A percentile compares a stretch with the other conserved stretches of the same genome.
phyloP scores from a whole-genome alignment of 2,329 filamentous ascomycete genomes.

The Colletotrichum echinochloae region DNA sequence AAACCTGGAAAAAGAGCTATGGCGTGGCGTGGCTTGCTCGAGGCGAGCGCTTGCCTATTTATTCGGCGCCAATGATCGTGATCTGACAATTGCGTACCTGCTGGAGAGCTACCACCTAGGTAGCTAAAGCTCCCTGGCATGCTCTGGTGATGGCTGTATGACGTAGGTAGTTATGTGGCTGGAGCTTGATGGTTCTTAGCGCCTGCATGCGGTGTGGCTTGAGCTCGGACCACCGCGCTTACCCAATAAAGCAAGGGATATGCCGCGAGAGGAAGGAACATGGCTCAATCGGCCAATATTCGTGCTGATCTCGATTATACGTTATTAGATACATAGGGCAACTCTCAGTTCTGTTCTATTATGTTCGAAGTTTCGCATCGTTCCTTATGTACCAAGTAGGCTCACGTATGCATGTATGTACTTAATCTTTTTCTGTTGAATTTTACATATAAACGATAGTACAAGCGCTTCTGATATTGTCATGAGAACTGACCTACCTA shows the following conservation, averaged over 20 bases:
- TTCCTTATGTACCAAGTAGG: no score
- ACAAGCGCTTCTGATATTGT: no score
- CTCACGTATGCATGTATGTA: neutral
- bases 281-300: neutral
- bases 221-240: neutral
- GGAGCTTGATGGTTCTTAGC: neutral
- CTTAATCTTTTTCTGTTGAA: no score
- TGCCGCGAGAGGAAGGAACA: neutral
- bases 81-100: conserved; percentile 33
- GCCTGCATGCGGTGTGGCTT: conserved; percentile 19
- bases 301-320: neutral
- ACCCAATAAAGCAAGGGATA: neutral
- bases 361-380: neutral
- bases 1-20: neutral
- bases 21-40: neutral
- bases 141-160: conserved; percentile 36
- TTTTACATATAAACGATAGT: no score
- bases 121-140: conserved; percentile 34
- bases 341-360: neutral
- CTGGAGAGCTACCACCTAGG: conserved; percentile 11
- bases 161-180: conserved; percentile 36
- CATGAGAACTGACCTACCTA: no score
- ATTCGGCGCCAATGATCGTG: conserved; percentile 33
- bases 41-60: conserved; percentile 18
- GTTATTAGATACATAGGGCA: neutral